Evolutionary conservation across 345 rosid species (phyloP), one percentile per base, ranked within the genome.

Genomic region (Crucihimalaya himalaica): DNA sequence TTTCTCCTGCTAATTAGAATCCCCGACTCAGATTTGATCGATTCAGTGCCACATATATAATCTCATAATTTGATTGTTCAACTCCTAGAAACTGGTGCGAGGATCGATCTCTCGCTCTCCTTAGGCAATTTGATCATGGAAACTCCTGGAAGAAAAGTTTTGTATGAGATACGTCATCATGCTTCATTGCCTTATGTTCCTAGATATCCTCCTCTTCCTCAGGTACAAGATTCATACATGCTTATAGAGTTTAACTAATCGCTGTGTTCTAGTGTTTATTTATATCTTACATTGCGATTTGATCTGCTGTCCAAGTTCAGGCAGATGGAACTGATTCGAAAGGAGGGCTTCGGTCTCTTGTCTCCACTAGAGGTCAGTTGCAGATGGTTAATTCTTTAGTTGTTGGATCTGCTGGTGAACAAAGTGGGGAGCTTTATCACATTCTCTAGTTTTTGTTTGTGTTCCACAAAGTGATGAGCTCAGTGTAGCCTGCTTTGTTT

Each of bases 191-290:
- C 87, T 27, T 86, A 70, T 81, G 45, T 67, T 64, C 83, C 93
- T 54, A 84, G 81, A 81, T 89, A 90, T 46, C 96, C 97, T 82
- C 96, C 93, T 74, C 84, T 66, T 51, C 87, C 81, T 34, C 88
- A 86, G 92, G 93, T 90, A 31, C 63, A 23, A 27, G 48, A 48
- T 70, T 55, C 66, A 48, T 47, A n/a, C 66, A 48, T 37, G 20
- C 64, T 34, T 50, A 2, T 45, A 13, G 57, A 53, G 23, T 25
- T 34, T 29, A 18, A 53, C 10, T 32, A 27, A 12, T 15, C 20
- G 15, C 2, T 63, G 27, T 10, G 15, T 23, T 58, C 8, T 35
- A 14, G 13, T 23, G 70, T 57, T 29, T 64, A 28, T 23, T 21
- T 57, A 20, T 29, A 7, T 18, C 69, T 71, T 53, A 43, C 54